phyloP scores from a whole-genome alignment of 2,329 filamentous ascomycete genomes.

The Kalmusia sp. region DNA sequence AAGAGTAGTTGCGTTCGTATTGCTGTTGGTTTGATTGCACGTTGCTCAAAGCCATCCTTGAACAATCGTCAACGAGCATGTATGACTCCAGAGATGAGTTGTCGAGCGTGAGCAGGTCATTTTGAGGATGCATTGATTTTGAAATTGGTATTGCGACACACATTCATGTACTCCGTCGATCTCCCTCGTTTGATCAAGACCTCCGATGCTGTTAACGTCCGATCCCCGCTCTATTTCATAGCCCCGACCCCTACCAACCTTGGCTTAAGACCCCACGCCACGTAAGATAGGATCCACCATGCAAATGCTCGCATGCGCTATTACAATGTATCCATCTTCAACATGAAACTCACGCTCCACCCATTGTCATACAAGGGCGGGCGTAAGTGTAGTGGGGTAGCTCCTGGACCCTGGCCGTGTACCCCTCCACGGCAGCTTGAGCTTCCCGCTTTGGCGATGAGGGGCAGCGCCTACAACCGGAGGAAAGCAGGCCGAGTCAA shows the following conservation, averaged over 20 bases:
- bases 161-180: background rate
- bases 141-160: no score
- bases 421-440: background rate
- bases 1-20: no score
- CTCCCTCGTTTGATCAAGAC: background rate
- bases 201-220: background rate
- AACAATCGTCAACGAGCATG: no score
- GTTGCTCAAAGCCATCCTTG: no score
- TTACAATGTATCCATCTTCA: background rate
- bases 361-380: background rate
- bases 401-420: background rate
- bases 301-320: background rate
- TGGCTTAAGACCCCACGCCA: background rate
- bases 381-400: background rate
- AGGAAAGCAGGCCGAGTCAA: background rate
- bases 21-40: no score
- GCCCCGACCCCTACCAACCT: background rate
- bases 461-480: background rate
- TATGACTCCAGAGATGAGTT: no score
- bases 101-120: no score
- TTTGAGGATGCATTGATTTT: no score
- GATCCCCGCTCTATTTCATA: background rate
- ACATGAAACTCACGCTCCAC: background rate
- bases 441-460: background rate
- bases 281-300: background rate